Percentiles rank a stretch among this genome's conserved stretches.
These are phyloP conservation scores for Trametes cubensis DNA, from an alignment of 768 basidiomycete species.

Conservation along the genomic window DNA sequence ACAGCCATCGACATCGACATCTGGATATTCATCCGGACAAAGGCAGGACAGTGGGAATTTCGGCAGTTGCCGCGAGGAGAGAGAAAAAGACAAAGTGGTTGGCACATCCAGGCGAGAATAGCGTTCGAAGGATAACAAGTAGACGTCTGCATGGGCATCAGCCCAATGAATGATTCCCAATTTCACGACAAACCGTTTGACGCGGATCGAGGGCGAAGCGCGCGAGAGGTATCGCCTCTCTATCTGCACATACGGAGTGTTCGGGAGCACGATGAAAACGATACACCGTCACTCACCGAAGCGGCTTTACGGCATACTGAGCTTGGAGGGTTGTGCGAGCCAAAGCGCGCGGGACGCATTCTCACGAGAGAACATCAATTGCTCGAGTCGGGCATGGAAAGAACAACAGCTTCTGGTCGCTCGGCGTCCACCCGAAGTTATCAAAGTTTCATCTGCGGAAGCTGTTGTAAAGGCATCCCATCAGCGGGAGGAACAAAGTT, in stretches of 20 bases:
- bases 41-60: neutral
- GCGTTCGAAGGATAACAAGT: too few relatives aligned
- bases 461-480: neutral
- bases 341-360: neutral
- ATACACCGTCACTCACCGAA: neutral
- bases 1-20: constrained; percentile 10
- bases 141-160: too few relatives aligned
- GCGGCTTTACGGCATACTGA: neutral
- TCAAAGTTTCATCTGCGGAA: constrained; percentile 13
- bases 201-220: too few relatives aligned
- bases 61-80: neutral
- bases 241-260: neutral
- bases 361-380: neutral
- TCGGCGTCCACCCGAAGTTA: neutral
- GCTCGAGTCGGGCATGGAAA: neutral
- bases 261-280: neutral
- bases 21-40: neutral
- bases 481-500: constrained; percentile 4
- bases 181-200: too few relatives aligned
- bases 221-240: too few relatives aligned
- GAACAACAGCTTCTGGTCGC: neutral
- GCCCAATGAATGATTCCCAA: too few relatives aligned
- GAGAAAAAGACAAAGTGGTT: too few relatives aligned
- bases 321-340: neutral
- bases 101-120: too few relatives aligned